Evolutionary conservation across 1,284 basidiomycete species (phyloP), one percentile per base, ranked within the genome.

Genomic region (Trametes hirsuta): DNA sequence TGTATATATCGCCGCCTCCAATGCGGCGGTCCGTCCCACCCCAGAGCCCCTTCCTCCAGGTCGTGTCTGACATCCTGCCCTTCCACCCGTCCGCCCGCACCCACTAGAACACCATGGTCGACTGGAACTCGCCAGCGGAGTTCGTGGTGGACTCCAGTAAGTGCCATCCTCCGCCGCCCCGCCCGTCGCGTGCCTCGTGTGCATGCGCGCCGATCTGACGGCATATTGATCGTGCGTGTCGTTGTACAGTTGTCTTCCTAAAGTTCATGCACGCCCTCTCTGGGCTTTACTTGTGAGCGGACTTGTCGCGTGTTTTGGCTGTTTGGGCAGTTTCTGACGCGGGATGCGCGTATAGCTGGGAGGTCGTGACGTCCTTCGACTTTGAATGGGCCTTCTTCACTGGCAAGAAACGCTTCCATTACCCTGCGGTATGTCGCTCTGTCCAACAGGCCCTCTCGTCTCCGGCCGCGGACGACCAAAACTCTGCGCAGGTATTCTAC

Each of bases 361-460:
- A 76, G 58, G 71, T 84, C 75, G 77, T 82, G 66, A 83, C 82
- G n/a, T 88, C 87, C n/a, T 74, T 91, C 54, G 74, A 81, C 61
- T 91, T 90, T 66, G 88, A 91, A 68, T 89, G 84, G 83, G 76
- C 82, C 61, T 86, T 84, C 68, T 64, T 90, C 66, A 76, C 80
- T 5, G 79, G 88, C 39, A 82, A 82, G 72, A 85, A 82, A 69
- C 78, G 71, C 59, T 89, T 90, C 73, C 77, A 78, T 56, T 77
- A 75, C 72, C 76, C 75, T 3, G 64, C 76, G 66, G 76, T 74
- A 50, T 10, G 53, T 50, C 34, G 24, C 21, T 10, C 34, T 18
- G 18, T 34, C 40, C 24, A 15, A 35, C 11, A 18, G 11, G 21
- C 15, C 1, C 11, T n/a, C 22, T 11, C 49, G 37, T 9, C 6